Percentiles rank a stretch among this genome's conserved stretches.
These are phyloP conservation scores for Colletotrichum gigasporum DNA, from an alignment of 2,329 filamentous ascomycete species.

Conservation along the genomic window DNA sequence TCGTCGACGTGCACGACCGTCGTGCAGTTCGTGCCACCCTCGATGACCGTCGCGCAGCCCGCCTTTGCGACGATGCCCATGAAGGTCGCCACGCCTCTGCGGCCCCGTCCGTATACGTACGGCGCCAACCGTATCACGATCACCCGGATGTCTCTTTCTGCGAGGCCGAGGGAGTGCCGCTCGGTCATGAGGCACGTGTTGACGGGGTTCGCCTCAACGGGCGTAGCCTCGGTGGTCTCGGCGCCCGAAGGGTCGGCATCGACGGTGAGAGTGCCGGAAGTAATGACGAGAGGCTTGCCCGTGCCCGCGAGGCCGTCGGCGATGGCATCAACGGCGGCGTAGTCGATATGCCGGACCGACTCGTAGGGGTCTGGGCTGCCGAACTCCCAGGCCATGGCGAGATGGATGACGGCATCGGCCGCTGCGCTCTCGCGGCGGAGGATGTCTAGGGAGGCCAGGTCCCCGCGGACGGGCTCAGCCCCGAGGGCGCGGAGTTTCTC, in stretches of 20 bases:
- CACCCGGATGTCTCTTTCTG: constrained; percentile 44
- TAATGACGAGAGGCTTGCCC: constrained; percentile 46
- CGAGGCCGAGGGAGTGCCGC: constrained; percentile 40
- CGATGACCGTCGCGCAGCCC: constrained; percentile 41
- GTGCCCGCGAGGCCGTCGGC: constrained; percentile 43
- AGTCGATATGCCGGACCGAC: constrained; percentile 40
- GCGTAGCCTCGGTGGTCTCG: constrained; percentile 39
- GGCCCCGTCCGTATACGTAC: constrained; percentile 54
- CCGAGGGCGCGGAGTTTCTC: constrained; percentile 47
- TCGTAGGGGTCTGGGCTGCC: constrained; percentile 39
- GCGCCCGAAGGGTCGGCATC: constrained; percentile 37
- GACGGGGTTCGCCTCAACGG: constrained; percentile 34
- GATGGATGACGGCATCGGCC: constrained; percentile 54
- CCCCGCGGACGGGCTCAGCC: constrained; percentile 49
- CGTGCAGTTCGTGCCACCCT: constrained; percentile 39
- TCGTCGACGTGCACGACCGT: constrained; percentile 52
- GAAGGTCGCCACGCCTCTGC: constrained; percentile 46
- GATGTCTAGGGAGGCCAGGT: constrained; percentile 47
- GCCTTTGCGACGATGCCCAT: constrained; percentile 40
- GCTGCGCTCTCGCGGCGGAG: constrained; percentile 46
- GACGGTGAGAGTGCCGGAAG: constrained; percentile 41
- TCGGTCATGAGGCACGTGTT: constrained; percentile 41
- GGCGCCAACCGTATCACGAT: constrained; percentile 50
- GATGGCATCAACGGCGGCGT: constrained; percentile 47
- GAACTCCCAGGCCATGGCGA: constrained; percentile 47